Evolutionary conservation across 108 stramenopile genomes (phyloP), one percentile per base, ranked within the genome.

Genomic region (Fistulifera solaris): DNA sequence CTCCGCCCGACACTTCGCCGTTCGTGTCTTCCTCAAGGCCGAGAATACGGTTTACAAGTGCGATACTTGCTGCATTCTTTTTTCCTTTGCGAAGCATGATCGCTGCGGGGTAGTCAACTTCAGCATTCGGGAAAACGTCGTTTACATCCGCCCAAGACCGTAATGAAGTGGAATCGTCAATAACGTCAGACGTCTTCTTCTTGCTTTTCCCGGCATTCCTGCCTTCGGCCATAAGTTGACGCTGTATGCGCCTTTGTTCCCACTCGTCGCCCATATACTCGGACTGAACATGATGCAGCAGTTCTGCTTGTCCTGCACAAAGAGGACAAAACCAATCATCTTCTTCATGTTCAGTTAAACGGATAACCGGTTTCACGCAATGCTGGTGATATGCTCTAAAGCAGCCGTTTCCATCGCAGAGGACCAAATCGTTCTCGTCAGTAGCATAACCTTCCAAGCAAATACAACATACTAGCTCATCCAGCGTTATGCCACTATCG

Each of bases 301-400:
- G 51, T 8, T 61, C 63, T 4, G 75, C 68, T 44, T 76, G 52
- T 6, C 66, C 52, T 13, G 40, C 27, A 56, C 87, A 89, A 31
- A 89, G 49, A 1, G 87, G 91, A 52, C 91, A 89, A 52, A 89
- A 88, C 87, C 91, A 93, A 66, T 75, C 65, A 25, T 81, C 65
- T 48, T 72, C 71, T 13, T 63, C 45, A 38, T 81, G 70, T 38
- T 81, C 81, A 12, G 71, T 67, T 3, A 26, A 47, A 19, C 69
- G 66, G 5, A 88, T 56, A 19, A 54, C 44, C 15, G 91, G 91
- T 15, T 65, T 49, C 16, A 87, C 41, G 47, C 92, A 93, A 53
- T 77, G 63, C 85, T 81, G 78, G 55, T 93, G 92, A 66, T 66
- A 87, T 26, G 87, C 83, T 10, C 92, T 73, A 41, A 72, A 89